Conservation (phyloP, 371 early-diverging fungal genomes). For the Pancytospora epiphaga region DNA sequence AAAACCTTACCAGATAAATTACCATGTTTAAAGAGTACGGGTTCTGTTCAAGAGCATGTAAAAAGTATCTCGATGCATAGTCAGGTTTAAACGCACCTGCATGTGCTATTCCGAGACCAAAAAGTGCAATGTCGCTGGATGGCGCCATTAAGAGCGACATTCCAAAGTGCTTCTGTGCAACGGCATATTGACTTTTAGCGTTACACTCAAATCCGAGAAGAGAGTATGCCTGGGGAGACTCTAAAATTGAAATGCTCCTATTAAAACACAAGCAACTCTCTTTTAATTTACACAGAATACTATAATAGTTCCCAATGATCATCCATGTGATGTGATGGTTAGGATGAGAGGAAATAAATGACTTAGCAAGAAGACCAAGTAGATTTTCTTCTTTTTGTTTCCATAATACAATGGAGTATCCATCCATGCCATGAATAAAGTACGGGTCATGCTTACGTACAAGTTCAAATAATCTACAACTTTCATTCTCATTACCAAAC, state of each 20-base stretch:
- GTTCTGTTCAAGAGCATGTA: constrained; percentile 45
- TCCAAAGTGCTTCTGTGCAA: constrained; percentile 54
- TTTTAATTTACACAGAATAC: constrained; percentile 42
- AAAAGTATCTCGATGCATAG: constrained; percentile 52
- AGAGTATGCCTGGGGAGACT: constrained; percentile 51
- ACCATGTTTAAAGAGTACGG: constrained; percentile 49
- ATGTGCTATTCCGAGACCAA: constrained; percentile 59
- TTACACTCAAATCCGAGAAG: constrained; percentile 60
- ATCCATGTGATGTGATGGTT: constrained; percentile 51
- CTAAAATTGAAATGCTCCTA: constrained; percentile 45
- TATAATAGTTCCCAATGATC: constrained; percentile 59
- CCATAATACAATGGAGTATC: constrained; percentile 59
- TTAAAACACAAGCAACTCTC: constrained; percentile 53
- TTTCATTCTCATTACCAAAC: constrained; percentile 16
- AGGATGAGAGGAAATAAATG: constrained; percentile 44
- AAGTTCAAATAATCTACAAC: constrained; percentile 38
- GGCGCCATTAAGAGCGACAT: constrained; percentile 44
- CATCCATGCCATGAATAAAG: constrained; percentile 53
- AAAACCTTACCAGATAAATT: constrained; percentile 50
- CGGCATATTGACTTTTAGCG: constrained; percentile 49
- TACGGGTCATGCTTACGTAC: constrained; percentile 47
- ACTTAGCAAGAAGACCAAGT: constrained; percentile 53
- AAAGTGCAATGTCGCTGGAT: constrained; percentile 54
- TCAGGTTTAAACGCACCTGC: constrained; percentile 49
- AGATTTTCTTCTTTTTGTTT: constrained; percentile 40